Base-by-base conservation (phyloP, 805 yeast species). In the Candida glaebosa region DNA sequence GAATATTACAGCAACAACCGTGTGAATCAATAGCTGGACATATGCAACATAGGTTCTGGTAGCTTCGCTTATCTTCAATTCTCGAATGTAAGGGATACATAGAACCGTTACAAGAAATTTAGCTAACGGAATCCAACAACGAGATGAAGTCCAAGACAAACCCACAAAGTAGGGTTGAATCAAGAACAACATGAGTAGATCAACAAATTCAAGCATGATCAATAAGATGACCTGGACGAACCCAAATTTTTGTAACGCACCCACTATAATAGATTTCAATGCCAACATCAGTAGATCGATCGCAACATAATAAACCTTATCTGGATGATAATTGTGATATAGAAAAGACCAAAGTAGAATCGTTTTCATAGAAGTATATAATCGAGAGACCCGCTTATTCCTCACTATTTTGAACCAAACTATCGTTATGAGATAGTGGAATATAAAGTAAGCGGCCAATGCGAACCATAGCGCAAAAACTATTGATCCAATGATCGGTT, bases 281-380 rank as follows among this genome's bases (percentile, higher is more conserved):
- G 75, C 24, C 3, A 63, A 37, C 12, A 60, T 60, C 0, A 56
- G 18, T 9, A 59, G 52, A 30, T 75, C 78, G 25, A 69, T 47
- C 2, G 64, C 47, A 10, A 69, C 63, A 47, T 59, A 76, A 39
- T 54, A 57, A 1, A 71, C 63, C 43, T 60, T 57, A 12, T 61
- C 53, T 1, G 81, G 79, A 18, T 67, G 63, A 51, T 69, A 73
- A 14, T 61, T 58, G 40, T 66, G 62, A 52, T 76, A 78, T 18
- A 65, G 50, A 36, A 61, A 58, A 3, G 73, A 67, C 80, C 81
- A 78, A 2, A 68, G 40, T 38, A 75, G 60, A 31, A 77, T 68
- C 4, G 69, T 57, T 39, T 63, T 67, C 41, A 75, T 59, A 1
- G 80, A 75, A 3, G 79, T 69, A 49, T 77, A 78, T 4, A 78